Base-by-base conservation (phyloP, 345 rosid species). In the Reutealis trisperma region DNA sequence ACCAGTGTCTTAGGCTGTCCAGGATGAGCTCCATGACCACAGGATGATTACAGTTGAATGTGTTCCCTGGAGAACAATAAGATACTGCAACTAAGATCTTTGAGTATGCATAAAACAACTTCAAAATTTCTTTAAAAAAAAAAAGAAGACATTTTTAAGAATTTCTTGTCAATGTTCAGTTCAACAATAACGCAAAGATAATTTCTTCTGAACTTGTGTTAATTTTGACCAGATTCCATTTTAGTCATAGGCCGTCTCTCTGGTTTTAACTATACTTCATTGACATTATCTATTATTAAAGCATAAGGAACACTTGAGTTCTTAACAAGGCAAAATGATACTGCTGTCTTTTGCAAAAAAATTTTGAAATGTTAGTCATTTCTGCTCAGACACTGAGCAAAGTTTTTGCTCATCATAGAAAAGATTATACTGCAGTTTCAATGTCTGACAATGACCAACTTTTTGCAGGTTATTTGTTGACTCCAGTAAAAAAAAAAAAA, bases 1-100 rank as follows among this genome's bases (percentile, higher is more conserved):
- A 95, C 98, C 99, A 95, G 83, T 95, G 98, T 82, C 90, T 88
- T 83, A 95, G 84, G 87, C 97, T 94, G 80, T 93, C 95, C 32
- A 94, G 92, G 79, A 93, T 85, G 75, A 93, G 89, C 76, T 93
- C 97, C 97, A 86, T 89, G 79, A 94, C 98, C 75, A 93, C 90
- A 45, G 95, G 97, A 87, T 91, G 95, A 80, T 93, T 94, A 83
- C 97, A 94, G 85, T 94, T 93, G 58, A 93, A 87, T 16, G 96
- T 89, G 83, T 94, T 94, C 76, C 98, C 98, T 94, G 91, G 57
- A 85, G 32, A 83, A 25, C 65, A 79, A 67, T 47, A 87, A 85
- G 69, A 77, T 27, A 42, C 59, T 42, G 71, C 73, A 44, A 64
- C 61, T 77, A 25, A 79, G 34, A 37, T 22, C 41, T 71, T 63